Evolutionary conservation across 2,329 filamentous ascomycete species (phyloP), one percentile per base, ranked within the genome.

Genomic region (Rhynchosporium graminicola): DNA sequence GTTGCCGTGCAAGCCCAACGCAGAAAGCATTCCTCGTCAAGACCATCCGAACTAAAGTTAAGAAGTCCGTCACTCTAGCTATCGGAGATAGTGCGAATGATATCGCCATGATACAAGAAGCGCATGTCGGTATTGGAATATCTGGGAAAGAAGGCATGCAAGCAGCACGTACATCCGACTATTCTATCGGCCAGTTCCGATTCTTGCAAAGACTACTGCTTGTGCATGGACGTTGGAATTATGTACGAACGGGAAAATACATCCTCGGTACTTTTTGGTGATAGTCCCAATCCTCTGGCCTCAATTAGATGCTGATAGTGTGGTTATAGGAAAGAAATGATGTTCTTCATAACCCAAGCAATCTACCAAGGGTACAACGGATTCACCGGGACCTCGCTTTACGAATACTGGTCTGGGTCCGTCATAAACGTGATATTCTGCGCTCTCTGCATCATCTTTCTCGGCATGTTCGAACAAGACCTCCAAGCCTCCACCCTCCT

Each of bases 61-160:
- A 87, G 47, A 82, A 83, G 43, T 84, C 89, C 0, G 85, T 97
- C 47, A 97, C 93, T 0, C 82, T 97, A 9, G 92, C 93, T 0
- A 96, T 97, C 62, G 93, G 93, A 2, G 93, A 97, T 72, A 92
- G 92, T 40, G 92, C 92, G 48, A 97, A 97, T 71, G 92, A 97
- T 71, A 87, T 97, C 68, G 91, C 92, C 60, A 97, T 97, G 92
- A 96, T 97, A 56, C 91, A 94, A 70, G 90, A 88, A 74, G 86
- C 87, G 0, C 92, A 97, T 71, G 91, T 97, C 10, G 92, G 92
- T 12, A 87, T 97, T 46, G 92, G 92, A 13, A 94, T 97, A 59
- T 92, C 91, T 0, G 92, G 92, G 1, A 94, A 93, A 73, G 92
- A 97, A 76, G 92, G 92, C 0, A 79, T 96, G 1, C 92, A 97